Evolutionary conservation across 352 stramenopile species (phyloP).

Genomic region (Globisporangium nagaii): DNA sequence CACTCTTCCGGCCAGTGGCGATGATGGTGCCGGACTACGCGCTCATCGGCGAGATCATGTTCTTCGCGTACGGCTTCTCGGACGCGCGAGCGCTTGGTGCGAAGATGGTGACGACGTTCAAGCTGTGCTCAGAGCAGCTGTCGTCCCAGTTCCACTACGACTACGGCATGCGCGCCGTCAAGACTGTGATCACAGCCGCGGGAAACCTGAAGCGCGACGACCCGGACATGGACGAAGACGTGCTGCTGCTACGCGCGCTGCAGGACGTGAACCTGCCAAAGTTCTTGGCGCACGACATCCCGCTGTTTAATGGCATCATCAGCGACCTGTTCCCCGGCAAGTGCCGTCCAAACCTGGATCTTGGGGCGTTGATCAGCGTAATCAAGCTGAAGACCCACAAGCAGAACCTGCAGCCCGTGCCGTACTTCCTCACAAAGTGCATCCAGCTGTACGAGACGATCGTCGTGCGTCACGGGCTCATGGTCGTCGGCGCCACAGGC

Average conservation of each 20-base stretch:
- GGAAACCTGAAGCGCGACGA: conserved; percentile 90
- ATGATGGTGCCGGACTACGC: conserved; percentile 92
- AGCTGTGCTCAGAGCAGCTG: conserved; percentile 87
- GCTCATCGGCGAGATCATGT: conserved; percentile 89
- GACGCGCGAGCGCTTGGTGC: conserved; percentile 46
- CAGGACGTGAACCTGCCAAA: conserved; percentile 96
- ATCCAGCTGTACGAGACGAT: conserved; percentile 96
- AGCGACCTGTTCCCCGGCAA: conserved; percentile 94
- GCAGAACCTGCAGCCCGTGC: conserved; percentile 79
- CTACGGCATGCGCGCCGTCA: conserved; percentile 89
- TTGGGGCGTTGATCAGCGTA: conserved; percentile 79
- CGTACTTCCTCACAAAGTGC: conserved; percentile 92
- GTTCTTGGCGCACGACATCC: conserved; percentile 93
- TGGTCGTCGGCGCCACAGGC: conserved; percentile 91
- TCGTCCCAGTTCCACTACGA: conserved; percentile 89
- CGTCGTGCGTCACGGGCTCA: conserved; percentile 93
- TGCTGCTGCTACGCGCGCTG: conserved; percentile 89
- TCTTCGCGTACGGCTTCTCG: conserved; percentile 85
- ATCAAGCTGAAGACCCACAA: conserved; percentile 87
- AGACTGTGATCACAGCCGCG: conserved; percentile 86
- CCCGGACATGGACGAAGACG: conserved; percentile 90
- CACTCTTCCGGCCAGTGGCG: conserved; percentile 82
- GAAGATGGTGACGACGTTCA: conserved; percentile 89
- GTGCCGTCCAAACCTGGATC: conserved; percentile 81
- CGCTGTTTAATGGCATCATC: conserved; percentile 94